These are phyloP conservation scores for Farysia itapuensis DNA, from an alignment of 1,284 basidiomycete species.

Conservation along the genomic window DNA sequence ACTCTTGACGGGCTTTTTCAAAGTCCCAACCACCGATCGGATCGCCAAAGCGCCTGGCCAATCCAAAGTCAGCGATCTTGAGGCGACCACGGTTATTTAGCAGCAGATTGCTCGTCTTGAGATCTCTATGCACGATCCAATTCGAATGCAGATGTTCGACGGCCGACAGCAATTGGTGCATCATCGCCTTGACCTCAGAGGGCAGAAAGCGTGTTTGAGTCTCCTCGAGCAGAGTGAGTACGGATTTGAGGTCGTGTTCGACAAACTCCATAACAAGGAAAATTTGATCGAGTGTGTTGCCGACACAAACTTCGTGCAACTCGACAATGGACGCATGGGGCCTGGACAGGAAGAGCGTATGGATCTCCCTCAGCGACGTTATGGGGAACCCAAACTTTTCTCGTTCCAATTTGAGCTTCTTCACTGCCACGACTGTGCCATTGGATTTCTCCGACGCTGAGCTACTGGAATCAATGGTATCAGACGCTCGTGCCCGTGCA, in stretches of 20 bases:
- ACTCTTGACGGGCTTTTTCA: too few relatives aligned
- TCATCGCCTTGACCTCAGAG: slow-evolving; percentile 95
- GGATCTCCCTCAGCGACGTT: slow-evolving; percentile 90
- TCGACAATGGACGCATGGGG: slow-evolving; percentile 89
- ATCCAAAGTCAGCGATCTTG: slow-evolving; percentile 97
- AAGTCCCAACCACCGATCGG: slow-evolving; percentile 65
- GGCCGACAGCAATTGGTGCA: slow-evolving; percentile 90
- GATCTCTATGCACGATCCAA: slow-evolving; percentile 96
- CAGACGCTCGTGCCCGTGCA: slow-evolving; percentile 65
- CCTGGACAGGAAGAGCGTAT: slow-evolving; percentile 75
- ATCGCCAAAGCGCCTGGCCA: slow-evolving; percentile 92
- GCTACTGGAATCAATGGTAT: neutral
- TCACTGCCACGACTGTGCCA: slow-evolving; percentile 73
- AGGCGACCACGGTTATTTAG: slow-evolving; percentile 99
- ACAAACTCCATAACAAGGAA: slow-evolving; percentile 99
- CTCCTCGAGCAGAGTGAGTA: slow-evolving; percentile 69
- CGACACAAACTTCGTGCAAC: slow-evolving; percentile 94
- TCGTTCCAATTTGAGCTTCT: slow-evolving; percentile 82
- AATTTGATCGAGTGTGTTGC: slow-evolving; percentile 98
- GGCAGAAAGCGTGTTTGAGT: slow-evolving; percentile 95
- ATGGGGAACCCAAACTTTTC: slow-evolving; percentile 98
- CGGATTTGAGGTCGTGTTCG: slow-evolving; percentile 96
- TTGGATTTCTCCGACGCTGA: neutral
- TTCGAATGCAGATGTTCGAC: slow-evolving; percentile 87
- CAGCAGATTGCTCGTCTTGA: slow-evolving; percentile 95